phyloP scores from a whole-genome alignment of 768 basidiomycete species.

The Boletus vermiculosoides region DNA sequence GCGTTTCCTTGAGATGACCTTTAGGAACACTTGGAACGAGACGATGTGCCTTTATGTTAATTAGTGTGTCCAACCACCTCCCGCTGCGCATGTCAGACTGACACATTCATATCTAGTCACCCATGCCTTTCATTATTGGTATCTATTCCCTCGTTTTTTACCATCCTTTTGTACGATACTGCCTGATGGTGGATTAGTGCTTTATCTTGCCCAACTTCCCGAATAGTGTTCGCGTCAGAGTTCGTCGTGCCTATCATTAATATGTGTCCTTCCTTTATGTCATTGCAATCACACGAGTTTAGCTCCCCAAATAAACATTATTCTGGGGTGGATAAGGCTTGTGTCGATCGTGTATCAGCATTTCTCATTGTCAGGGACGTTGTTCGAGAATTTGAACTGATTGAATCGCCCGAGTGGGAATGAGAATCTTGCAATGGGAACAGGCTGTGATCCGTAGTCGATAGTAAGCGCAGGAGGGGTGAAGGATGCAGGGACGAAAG shows the following conservation, averaged over 20 bases:
- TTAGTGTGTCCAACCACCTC: not conserved
- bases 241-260: not conserved
- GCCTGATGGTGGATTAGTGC: not conserved
- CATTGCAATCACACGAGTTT: not conserved
- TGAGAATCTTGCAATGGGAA: not conserved
- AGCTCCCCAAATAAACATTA: not conserved
- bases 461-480: not conserved
- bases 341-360: not conserved
- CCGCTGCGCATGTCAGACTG: not conserved
- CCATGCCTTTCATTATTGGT: not conserved
- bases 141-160: not conserved
- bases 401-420: not conserved
- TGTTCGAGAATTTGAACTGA: too few species aligned
- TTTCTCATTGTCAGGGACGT: too few species aligned
- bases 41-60: not conserved
- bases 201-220: not conserved
- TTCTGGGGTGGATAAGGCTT: not conserved
- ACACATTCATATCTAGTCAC: not conserved
- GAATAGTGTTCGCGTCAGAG: not conserved
- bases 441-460: not conserved
- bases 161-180: constrained; percentile 7
- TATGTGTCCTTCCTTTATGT: not conserved
- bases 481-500: not conserved
- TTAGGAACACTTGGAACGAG: not conserved
- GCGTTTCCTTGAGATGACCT: not conserved